phyloP scores from a whole-genome alignment of 2,329 filamentous ascomycete genomes.

The Chaetothyriales sp. region DNA sequence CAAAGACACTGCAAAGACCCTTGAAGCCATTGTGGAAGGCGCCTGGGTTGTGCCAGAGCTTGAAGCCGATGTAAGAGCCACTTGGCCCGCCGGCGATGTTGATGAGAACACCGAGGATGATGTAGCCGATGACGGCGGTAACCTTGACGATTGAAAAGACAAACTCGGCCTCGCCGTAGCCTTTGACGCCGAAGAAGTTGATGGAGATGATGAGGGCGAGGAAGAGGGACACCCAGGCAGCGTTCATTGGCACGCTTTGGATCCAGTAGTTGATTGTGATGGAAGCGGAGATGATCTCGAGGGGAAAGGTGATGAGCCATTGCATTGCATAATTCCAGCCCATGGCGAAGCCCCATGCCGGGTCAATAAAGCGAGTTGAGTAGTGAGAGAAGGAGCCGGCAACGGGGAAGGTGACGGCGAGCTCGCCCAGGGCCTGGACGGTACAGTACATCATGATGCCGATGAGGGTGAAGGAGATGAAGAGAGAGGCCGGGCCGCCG shows the following conservation, averaged over 20 bases:
- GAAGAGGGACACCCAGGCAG: slow-evolving; percentile 54
- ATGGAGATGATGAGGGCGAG: slow-evolving; percentile 57
- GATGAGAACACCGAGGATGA: slow-evolving; percentile 63
- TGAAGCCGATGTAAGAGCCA: slow-evolving; percentile 65
- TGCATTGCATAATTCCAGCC: slow-evolving; percentile 57
- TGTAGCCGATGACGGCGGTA: slow-evolving; percentile 67
- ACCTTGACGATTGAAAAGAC: slow-evolving; percentile 71
- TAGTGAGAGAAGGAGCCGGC: slow-evolving; percentile 86
- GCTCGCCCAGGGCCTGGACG: slow-evolving; percentile 78
- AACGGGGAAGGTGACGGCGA: slow-evolving; percentile 80
- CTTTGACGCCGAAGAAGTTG: slow-evolving; percentile 71
- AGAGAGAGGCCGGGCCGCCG: slow-evolving; percentile 60
- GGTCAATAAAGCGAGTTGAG: slow-evolving; percentile 74
- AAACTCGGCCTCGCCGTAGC: slow-evolving; percentile 74
- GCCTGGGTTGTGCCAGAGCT: slow-evolving; percentile 50
- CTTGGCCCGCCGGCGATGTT: slow-evolving; percentile 54
- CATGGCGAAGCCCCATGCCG: slow-evolving; percentile 40
- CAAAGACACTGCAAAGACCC: slow-evolving; percentile 44
- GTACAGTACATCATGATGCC: slow-evolving; percentile 85
- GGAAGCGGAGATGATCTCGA: slow-evolving; percentile 71
- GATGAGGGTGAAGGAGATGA: slow-evolving; percentile 66
- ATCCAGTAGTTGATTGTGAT: slow-evolving; percentile 66
- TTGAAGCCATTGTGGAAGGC: slow-evolving; percentile 36
- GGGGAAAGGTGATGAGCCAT: slow-evolving; percentile 67
- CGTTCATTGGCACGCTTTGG: slow-evolving; percentile 22